Conservation (phyloP, 257 asterid species). For the Solanum chiquidenum region DNA sequence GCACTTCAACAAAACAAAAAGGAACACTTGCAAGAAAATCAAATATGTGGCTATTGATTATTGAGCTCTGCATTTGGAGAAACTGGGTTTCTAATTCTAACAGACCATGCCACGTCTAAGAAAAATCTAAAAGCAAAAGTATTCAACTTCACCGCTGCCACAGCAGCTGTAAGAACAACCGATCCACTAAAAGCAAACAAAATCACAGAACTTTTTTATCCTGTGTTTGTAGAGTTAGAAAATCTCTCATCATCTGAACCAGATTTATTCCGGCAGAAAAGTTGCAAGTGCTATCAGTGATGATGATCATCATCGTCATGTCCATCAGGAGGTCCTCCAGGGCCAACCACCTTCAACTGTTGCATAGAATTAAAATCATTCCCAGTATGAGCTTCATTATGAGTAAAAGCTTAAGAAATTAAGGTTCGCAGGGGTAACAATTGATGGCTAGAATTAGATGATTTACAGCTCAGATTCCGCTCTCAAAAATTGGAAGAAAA, state of each 20-base stretch:
- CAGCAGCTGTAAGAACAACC: slow-evolving; percentile 28
- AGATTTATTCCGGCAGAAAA: slow-evolving; percentile 39
- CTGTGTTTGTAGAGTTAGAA: slow-evolving; percentile 36
- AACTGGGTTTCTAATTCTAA: slow-evolving; percentile 18
- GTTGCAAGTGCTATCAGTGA: slow-evolving; percentile 30
- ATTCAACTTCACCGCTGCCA: slow-evolving; percentile 17
- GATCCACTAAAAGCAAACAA: slow-evolving; percentile 20
- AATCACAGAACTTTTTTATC: slow-evolving; percentile 25
- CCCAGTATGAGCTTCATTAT: neutral
- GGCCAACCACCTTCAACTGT: slow-evolving; percentile 81
- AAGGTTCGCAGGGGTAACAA: neutral
- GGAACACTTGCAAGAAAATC: neutral
- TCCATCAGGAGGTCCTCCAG: slow-evolving; percentile 82
- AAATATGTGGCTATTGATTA: neutral
- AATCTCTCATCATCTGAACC: slow-evolving; percentile 28
- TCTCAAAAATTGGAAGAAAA: neutral
- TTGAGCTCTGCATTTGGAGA: slow-evolving; percentile 1
- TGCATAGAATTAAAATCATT: slow-evolving; percentile 5
- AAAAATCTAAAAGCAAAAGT: neutral
- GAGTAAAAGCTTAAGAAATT: neutral
- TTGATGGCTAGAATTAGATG: neutral
- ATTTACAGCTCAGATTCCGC: neutral
- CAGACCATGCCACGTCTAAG: slow-evolving; percentile 8
- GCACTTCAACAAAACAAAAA: neutral
- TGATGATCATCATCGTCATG: slow-evolving; percentile 45